Base-by-base conservation (phyloP, 208 protist species). In the Leishmania mexicana region DNA sequence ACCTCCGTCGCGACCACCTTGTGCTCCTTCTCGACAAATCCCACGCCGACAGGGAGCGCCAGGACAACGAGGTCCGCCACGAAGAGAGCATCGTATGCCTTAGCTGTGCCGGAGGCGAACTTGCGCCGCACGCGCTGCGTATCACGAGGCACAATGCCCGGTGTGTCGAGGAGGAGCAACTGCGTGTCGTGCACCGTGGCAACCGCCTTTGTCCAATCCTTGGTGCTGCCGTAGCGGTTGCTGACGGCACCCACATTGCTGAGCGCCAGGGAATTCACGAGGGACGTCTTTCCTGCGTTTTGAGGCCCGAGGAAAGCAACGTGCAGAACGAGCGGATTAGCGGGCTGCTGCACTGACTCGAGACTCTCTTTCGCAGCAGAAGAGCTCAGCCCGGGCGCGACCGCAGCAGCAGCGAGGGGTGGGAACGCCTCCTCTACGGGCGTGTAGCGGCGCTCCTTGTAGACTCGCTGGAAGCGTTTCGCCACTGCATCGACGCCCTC, bases 221-320 rank as follows among this genome's bases (percentile, higher is more conserved):
- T 86, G 8, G 96, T 98, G 64, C 86, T 93, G 38, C 94, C 94
- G 67, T 91, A 87, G 45, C 95, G 93, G 38, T 86, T 91, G 76
- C 94, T 95, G n/a, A 97, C 94, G 4, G 94, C 93, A 11, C 92
- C 92, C 40, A 98, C 90, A 51, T 96, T 91, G 68, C 87, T 92
- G n/a, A 95, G 89, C 5, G 90, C 92, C 54, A 97, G 82, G 10
- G 94, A 88, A 81, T 98, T 98, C 13, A 97, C 88, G 35, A 98
- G 85, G 0, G 96, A 96, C 35, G 96, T 96, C 83, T 98, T 98
- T 7, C 96, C 96, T 15, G 89, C 88, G 79, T 97, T 98, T 75
- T 95, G 92, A 0, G 95, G 92, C 0, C 96, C 96, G 13, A 98
- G 78, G 15, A 98, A 87, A 8, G 91, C 87, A 24, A 88, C 89